Conservation (phyloP, 306 rosid species). For the Begonia loranthoides region DNA sequence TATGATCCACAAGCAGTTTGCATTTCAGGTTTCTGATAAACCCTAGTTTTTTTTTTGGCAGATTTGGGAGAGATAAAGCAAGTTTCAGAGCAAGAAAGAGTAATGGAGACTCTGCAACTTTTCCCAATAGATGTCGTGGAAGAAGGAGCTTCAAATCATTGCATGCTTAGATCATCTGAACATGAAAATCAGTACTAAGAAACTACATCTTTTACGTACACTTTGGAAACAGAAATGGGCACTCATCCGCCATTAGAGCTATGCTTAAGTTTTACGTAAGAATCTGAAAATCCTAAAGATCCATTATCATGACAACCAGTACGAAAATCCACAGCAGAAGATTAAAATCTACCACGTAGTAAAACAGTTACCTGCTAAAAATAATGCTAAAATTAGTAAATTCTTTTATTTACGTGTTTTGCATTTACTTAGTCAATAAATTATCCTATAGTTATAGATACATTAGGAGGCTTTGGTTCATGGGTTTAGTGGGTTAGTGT, state of each 20-base stretch:
- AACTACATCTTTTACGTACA: constrained; percentile 23
- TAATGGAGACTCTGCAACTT: constrained; percentile 74
- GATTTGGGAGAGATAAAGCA: constrained; percentile 25
- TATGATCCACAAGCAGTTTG: background rate
- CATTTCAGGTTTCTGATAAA: background rate
- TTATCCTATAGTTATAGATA: too few relatives aligned
- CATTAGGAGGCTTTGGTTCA: too few relatives aligned
- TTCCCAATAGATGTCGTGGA: constrained; percentile 63
- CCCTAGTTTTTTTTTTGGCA: background rate
- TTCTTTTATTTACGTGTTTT: too few relatives aligned
- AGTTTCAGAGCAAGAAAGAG: constrained; percentile 37
- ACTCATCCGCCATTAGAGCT: constrained; percentile 72
- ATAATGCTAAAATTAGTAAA: too few relatives aligned
- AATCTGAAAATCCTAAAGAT: too few relatives aligned
- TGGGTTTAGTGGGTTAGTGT: too few relatives aligned
- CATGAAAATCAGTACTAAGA: constrained; percentile 37
- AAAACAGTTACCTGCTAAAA: too few relatives aligned
- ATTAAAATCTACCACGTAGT: background rate
- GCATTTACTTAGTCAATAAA: too few relatives aligned
- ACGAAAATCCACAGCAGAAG: too few relatives aligned
- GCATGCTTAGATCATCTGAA: constrained; percentile 32
- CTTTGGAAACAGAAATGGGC: constrained; percentile 47
- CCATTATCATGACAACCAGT: too few relatives aligned
- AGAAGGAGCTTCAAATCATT: constrained; percentile 40
- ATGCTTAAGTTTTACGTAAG: constrained; percentile 61